Conservation (phyloP, 805 yeast genomes). For the Lipomyces starkeyi region DNA sequence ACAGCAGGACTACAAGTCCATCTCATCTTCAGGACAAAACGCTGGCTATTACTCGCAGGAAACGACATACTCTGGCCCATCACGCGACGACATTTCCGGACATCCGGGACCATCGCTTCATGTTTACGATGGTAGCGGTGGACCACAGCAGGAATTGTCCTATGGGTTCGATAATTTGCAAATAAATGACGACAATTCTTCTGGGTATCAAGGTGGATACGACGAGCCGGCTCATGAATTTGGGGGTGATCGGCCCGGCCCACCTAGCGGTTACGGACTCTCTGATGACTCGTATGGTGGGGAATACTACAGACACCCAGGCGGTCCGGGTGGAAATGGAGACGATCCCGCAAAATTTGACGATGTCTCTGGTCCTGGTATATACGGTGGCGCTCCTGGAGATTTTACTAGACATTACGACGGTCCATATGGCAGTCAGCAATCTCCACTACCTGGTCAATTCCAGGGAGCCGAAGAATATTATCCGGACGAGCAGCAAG, state of each 20-base stretch:
- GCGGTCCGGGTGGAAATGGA: neutral
- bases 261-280: neutral
- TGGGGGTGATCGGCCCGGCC: neutral
- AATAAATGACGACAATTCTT: neutral
- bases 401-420: neutral
- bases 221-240: neutral
- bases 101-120: neutral
- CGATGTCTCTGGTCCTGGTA: neutral
- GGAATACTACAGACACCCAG: neutral
- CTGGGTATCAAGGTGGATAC: neutral
- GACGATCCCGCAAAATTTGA: neutral
- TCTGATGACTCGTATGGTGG: neutral
- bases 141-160: neutral
- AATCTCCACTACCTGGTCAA: neutral
- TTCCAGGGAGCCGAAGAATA: slow-evolving; percentile 1
- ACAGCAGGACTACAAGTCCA: neutral
- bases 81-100: neutral
- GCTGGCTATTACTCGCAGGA: slow-evolving; percentile 1
- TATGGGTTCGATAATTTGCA: slow-evolving; percentile 8
- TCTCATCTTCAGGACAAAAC: neutral
- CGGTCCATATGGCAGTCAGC: neutral
- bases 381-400: neutral
- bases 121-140: neutral
- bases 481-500: slow-evolving; percentile 1
- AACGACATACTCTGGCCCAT: neutral